phyloP scores from a whole-genome alignment of 352 stramenopile genomes.

The Globisporangium spiculum region DNA sequence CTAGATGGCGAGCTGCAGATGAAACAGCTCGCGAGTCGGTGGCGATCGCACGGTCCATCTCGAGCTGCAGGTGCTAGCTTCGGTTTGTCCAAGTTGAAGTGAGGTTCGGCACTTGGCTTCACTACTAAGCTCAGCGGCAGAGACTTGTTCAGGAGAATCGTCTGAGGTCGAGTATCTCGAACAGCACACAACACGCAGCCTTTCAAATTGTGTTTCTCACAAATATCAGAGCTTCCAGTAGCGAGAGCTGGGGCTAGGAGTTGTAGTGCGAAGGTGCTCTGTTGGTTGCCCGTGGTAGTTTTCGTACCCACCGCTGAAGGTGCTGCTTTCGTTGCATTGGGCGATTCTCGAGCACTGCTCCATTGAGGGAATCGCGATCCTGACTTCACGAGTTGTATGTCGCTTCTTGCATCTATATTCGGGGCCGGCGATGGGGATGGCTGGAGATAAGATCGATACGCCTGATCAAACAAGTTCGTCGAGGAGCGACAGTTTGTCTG shows the following conservation, averaged over 20 bases:
- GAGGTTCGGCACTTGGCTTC: background rate
- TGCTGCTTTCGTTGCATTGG: background rate
- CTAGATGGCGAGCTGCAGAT: slow-evolving; percentile 39
- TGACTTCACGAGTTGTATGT: background rate
- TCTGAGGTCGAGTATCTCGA: slow-evolving; percentile 12
- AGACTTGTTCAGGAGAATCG: background rate
- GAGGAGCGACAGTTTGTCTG: background rate
- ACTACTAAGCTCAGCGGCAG: background rate
- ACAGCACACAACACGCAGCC: slow-evolving; percentile 63
- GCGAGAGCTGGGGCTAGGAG: background rate
- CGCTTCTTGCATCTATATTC: background rate
- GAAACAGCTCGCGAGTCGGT: slow-evolving; percentile 60
- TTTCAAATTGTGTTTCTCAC: slow-evolving; percentile 55
- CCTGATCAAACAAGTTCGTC: background rate
- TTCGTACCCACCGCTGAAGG: background rate
- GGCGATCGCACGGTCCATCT: slow-evolving; percentile 37
- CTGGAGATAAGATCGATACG: background rate
- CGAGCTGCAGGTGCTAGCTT: background rate
- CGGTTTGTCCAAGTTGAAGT: background rate
- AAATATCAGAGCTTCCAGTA: slow-evolving; percentile 10
- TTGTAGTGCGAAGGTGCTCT: background rate
- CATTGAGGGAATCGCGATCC: background rate
- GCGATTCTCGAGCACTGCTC: background rate
- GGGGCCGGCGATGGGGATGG: background rate
- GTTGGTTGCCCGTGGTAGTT: background rate